phyloP scores from a whole-genome alignment of 106 monocot genomes.

The Allium sativum region DNA sequence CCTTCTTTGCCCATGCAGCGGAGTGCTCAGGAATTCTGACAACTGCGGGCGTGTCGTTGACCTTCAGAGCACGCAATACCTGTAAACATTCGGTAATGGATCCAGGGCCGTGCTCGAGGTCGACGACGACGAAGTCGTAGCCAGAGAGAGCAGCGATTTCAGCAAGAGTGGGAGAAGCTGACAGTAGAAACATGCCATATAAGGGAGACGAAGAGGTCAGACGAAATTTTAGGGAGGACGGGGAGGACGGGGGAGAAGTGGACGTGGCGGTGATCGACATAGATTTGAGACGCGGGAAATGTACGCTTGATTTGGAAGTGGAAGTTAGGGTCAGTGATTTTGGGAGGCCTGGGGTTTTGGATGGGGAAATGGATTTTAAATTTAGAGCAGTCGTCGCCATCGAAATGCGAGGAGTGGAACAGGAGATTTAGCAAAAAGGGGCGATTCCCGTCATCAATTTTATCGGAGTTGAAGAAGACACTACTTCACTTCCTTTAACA shows the following conservation, averaged over 20 bases:
- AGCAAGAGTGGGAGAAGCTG: slow-evolving; percentile 64
- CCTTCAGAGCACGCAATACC: slow-evolving; percentile 67
- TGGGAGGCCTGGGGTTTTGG: not conserved
- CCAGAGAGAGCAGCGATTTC: slow-evolving; percentile 82
- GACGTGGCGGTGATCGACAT: not conserved
- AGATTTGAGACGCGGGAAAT: not conserved
- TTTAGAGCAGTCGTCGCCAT: not conserved
- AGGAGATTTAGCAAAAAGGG: too few species aligned
- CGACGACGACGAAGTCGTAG: slow-evolving; percentile 84
- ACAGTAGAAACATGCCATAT: slow-evolving; percentile 78
- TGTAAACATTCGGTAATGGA: slow-evolving; percentile 47
- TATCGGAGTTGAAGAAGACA: not conserved
- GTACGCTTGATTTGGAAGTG: not conserved
- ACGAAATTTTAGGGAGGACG: slow-evolving; percentile 44
- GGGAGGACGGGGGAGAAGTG: not conserved
- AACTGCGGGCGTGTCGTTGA: slow-evolving; percentile 44
- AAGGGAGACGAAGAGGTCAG: slow-evolving; percentile 52
- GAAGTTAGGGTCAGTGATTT: not conserved
- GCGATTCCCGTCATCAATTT: too few species aligned
- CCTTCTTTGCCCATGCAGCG: slow-evolving; percentile 72
- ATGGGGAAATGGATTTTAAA: not conserved
- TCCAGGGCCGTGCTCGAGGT: slow-evolving; percentile 80
- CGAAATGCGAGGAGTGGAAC: too few species aligned
- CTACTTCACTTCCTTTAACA: not conserved
- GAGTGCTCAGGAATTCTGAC: slow-evolving; percentile 67